phyloP scores from a whole-genome alignment of 2,329 filamentous ascomycete species.

The Sphaceloma murrayae region DNA sequence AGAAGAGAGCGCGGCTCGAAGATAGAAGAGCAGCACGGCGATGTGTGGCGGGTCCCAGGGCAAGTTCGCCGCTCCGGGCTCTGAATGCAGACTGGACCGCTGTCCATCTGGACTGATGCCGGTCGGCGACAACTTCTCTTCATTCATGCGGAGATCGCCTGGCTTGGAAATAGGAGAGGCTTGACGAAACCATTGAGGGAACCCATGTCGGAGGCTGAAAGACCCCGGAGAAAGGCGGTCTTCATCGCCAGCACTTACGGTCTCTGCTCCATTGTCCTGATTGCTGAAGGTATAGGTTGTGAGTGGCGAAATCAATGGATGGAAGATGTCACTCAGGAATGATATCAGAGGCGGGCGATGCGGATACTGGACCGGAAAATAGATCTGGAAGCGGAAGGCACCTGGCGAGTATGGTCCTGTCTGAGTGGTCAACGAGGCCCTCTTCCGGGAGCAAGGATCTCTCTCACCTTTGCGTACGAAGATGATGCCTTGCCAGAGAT shows the following conservation, averaged over 20 bases:
- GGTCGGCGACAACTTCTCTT: neutral
- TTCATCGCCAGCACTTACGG: conserved; percentile 73
- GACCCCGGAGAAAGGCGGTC: conserved; percentile 78
- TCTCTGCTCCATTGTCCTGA: conserved; percentile 62
- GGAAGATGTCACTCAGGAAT: conserved; percentile 88
- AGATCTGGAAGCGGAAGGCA: conserved; percentile 80
- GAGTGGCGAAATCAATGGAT: conserved; percentile 81
- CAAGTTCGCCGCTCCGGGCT: neutral
- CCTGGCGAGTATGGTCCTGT: conserved; percentile 87
- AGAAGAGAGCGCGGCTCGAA: conserved; percentile 72
- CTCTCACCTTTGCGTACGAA: conserved; percentile 74
- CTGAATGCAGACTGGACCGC: too few relatives aligned
- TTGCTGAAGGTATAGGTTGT: conserved; percentile 93
- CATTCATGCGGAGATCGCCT: conserved; percentile 6
- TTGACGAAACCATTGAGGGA: conserved; percentile 73
- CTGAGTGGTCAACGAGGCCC: too few relatives aligned
- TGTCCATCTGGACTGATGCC: conserved; percentile 5
- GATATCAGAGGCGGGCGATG: conserved; percentile 70
- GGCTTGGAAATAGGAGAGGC: conserved; percentile 20
- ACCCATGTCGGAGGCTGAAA: conserved; percentile 83
- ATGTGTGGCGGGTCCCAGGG: conserved; percentile 10
- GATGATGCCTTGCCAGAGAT: conserved; percentile 80
- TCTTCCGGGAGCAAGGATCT: neutral
- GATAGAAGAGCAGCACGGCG: conserved; percentile 52
- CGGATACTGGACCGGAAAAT: conserved; percentile 75